Evolutionary conservation across 331 rosid species (phyloP).

Genomic region (Dryas integrifolia): DNA sequence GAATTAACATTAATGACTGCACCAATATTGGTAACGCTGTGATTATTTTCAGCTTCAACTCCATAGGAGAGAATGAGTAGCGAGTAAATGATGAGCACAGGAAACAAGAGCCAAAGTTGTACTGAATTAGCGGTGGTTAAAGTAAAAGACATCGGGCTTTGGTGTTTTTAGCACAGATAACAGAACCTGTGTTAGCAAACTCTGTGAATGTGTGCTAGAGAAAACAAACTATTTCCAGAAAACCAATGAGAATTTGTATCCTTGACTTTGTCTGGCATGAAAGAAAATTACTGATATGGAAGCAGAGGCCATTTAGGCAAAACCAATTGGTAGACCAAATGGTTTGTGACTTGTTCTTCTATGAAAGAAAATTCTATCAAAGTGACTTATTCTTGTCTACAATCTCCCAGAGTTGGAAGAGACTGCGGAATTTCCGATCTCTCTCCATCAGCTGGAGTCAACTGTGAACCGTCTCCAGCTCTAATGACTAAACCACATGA

Average conservation of each 20-base stretch:
- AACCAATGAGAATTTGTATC: not conserved
- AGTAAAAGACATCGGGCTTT: slow-evolving; percentile 26
- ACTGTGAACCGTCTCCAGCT: no score
- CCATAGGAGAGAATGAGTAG: slow-evolving; percentile 20
- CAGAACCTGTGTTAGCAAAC: no score
- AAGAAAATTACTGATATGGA: not conserved
- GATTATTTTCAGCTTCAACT: slow-evolving; percentile 16
- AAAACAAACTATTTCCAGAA: not conserved
- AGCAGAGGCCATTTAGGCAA: no score
- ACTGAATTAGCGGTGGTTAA: slow-evolving; percentile 5
- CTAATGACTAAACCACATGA: not conserved
- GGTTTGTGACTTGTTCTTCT: no score
- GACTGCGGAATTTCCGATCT: no score
- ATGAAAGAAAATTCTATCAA: no score
- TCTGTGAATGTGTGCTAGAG: not conserved
- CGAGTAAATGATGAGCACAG: slow-evolving; percentile 21
- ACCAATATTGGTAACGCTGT: slow-evolving; percentile 32
- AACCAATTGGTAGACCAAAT: not conserved
- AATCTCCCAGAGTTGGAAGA: no score
- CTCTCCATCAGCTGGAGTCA: no score
- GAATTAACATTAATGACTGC: slow-evolving; percentile 41
- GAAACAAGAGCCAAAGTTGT: slow-evolving; percentile 22
- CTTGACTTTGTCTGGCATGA: not conserved
- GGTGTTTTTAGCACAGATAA: no score
- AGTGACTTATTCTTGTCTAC: no score